A percentile compares a stretch with the other conserved stretches of the same genome.
Conservation (phyloP, 352 stramenopile genomes). For the Phytophthora idaei region DNA sequence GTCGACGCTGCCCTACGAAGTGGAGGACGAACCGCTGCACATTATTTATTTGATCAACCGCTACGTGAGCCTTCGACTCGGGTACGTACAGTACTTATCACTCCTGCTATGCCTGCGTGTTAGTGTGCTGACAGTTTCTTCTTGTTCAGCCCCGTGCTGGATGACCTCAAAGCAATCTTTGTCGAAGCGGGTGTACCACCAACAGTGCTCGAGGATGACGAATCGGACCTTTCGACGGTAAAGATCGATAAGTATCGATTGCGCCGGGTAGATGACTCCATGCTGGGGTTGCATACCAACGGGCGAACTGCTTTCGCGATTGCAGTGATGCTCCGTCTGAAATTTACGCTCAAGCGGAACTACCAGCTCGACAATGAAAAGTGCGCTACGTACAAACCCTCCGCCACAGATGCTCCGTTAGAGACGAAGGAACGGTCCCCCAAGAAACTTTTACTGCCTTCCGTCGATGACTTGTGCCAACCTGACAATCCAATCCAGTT, state of each 20-base stretch:
- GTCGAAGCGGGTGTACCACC: slow-evolving; percentile 38
- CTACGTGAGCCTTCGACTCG: slow-evolving; percentile 77
- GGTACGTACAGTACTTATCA: slow-evolving; percentile 46
- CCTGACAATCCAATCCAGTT: slow-evolving; percentile 39
- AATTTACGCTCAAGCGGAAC: slow-evolving; percentile 73
- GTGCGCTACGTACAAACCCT: slow-evolving; percentile 83
- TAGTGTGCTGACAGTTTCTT: slow-evolving; percentile 11
- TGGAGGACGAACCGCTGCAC: slow-evolving; percentile 85
- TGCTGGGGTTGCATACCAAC: slow-evolving; percentile 25
- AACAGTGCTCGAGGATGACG: slow-evolving; percentile 53
- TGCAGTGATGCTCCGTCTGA: slow-evolving; percentile 71
- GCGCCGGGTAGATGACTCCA: slow-evolving; percentile 4
- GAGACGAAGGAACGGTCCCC: slow-evolving; percentile 37
- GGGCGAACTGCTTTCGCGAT: slow-evolving; percentile 58
- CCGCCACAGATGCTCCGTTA: slow-evolving; percentile 23
- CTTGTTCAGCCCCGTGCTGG: slow-evolving; percentile 50
- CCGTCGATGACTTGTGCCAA: slow-evolving; percentile 46
- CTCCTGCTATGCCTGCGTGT: slow-evolving; percentile 9
- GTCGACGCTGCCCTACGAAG: slow-evolving; percentile 72
- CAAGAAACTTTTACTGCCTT: slow-evolving; percentile 34
- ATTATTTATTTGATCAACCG: slow-evolving; percentile 91
- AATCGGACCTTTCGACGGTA: slow-evolving; percentile 47
- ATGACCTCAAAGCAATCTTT: slow-evolving; percentile 63
- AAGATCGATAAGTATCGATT: slow-evolving; percentile 44
- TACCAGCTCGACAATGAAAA: slow-evolving; percentile 80